phyloP scores from a whole-genome alignment of 441 rosid species.

The Brassica hybrid region DNA sequence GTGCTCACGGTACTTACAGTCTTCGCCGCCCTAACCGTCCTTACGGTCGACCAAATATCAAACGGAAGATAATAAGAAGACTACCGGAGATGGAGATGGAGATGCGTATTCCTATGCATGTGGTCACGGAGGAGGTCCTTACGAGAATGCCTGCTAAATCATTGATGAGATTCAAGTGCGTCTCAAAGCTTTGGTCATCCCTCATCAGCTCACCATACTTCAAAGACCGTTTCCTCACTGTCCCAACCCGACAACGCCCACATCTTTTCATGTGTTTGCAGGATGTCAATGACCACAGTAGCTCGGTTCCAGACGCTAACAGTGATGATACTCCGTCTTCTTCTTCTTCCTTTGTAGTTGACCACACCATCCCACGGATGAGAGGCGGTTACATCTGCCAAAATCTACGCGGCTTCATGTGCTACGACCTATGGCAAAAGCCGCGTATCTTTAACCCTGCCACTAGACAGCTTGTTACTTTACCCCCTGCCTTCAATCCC shows the following conservation, averaged over 20 bases:
- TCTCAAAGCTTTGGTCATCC: neutral
- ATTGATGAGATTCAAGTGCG: neutral
- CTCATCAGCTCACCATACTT: neutral
- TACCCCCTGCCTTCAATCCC: neutral
- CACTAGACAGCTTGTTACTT: neutral
- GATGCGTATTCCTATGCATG: neutral
- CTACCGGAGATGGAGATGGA: neutral
- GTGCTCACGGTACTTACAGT: too few species aligned
- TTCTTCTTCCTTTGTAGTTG: neutral
- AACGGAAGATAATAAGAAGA: neutral
- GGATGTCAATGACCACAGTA: neutral
- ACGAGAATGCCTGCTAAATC: neutral
- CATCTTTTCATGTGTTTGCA: neutral
- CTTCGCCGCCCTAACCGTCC: too few species aligned
- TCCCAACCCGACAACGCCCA: neutral
- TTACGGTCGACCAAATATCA: neutral
- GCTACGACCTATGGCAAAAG: neutral
- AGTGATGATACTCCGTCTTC: neutral
- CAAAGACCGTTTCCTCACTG: neutral
- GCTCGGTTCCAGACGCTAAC: neutral
- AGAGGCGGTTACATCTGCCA: neutral
- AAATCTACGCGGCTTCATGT: neutral
- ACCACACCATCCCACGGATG: neutral
- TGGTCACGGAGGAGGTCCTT: neutral
- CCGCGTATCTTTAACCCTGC: neutral